Percentiles rank a stretch among this genome's conserved stretches.
Conservation (phyloP, 768 basidiomycete genomes). For the Nidula microcarpa region DNA sequence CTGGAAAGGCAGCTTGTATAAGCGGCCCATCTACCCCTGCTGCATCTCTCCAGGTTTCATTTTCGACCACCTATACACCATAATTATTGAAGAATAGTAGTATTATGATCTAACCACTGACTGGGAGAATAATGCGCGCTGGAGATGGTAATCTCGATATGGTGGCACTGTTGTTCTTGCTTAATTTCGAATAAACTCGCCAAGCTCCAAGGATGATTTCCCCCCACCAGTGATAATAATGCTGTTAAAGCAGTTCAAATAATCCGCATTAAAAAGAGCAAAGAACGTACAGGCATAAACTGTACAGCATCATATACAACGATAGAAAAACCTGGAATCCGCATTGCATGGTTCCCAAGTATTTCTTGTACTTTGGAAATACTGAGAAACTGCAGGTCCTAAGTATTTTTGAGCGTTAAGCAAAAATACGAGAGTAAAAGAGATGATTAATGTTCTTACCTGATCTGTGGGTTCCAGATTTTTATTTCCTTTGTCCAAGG, state of each 20-base stretch:
- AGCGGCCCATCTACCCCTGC: background rate
- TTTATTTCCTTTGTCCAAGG: conserved; percentile 11
- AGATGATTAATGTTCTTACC: conserved; percentile 12
- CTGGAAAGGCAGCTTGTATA: background rate
- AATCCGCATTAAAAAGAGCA: too few species aligned
- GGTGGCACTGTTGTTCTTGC: background rate
- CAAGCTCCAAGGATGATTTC: background rate
- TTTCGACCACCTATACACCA: background rate
- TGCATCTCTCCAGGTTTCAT: background rate
- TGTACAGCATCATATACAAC: conserved; percentile 24
- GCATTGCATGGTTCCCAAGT: conserved; percentile 16
- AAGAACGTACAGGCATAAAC: conserved; percentile 15
- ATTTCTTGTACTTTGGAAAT: conserved; percentile 13
- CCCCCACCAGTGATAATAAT: background rate
- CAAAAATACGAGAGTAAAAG: background rate
- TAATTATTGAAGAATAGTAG: background rate
- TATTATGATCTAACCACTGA: background rate
- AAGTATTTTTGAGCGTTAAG: background rate
- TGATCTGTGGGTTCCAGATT: conserved; percentile 24
- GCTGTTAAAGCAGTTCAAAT: background rate
- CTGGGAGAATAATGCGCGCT: background rate
- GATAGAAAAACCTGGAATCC: conserved; percentile 18
- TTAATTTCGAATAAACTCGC: background rate
- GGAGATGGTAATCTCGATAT: background rate
- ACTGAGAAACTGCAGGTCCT: conserved; percentile 23